Evolutionary conservation across 1,284 basidiomycete species (phyloP).

Genomic region (Malassezia sympodialis): DNA sequence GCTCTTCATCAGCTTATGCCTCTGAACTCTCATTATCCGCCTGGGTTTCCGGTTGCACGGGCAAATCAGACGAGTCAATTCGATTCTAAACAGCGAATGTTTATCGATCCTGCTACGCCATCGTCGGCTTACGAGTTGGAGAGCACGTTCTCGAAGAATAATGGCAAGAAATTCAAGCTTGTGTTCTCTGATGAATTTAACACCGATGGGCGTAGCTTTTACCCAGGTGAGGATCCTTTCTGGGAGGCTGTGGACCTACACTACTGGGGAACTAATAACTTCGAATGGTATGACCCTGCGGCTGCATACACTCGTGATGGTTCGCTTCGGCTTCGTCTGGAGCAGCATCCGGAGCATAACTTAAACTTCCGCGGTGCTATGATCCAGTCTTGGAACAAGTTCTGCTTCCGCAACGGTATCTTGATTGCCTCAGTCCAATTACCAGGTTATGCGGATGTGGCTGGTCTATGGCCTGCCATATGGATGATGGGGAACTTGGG

Average conservation of each 20-base stretch:
- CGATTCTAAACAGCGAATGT: not conserved
- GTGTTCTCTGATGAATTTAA: constrained; percentile 48
- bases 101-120: constrained; percentile 49
- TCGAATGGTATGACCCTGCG: constrained; percentile 60
- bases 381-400: constrained; percentile 65
- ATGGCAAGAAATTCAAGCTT: constrained; percentile 25
- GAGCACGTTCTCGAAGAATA: constrained; percentile 51
- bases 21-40: not conserved
- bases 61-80: not conserved
- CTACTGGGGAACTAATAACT: constrained; percentile 56
- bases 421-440: constrained; percentile 63
- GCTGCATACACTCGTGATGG: constrained; percentile 70
- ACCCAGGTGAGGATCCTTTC: constrained; percentile 55
- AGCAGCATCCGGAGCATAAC: constrained; percentile 52
- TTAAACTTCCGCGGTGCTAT: constrained; percentile 58
- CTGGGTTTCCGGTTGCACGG: not conserved
- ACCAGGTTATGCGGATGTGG: constrained; percentile 60
- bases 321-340: constrained; percentile 62
- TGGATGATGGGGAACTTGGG: constrained; percentile 78
- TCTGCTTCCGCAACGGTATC: constrained; percentile 88
- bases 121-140: constrained; percentile 18
- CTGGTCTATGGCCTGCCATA: constrained; percentile 58
- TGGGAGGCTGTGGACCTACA: constrained; percentile 63
- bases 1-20: not conserved
- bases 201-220: constrained; percentile 52